phyloP scores from a whole-genome alignment of 2,329 filamentous ascomycete genomes.

The Pyricularia grisea region DNA sequence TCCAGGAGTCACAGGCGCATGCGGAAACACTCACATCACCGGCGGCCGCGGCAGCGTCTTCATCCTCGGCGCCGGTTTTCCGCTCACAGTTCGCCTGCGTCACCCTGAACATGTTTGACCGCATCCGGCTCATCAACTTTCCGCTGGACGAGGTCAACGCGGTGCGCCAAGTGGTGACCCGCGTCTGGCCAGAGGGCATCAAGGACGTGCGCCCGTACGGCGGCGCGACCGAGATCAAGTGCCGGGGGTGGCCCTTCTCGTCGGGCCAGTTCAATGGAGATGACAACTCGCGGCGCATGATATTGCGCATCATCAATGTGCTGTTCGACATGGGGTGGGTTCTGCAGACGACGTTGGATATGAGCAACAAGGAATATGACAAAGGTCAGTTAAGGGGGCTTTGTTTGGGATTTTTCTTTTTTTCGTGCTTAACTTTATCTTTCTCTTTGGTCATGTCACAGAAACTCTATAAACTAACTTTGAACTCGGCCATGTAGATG shows the following conservation, averaged over 20 bases:
- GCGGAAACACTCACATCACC: too few species aligned
- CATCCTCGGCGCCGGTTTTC: constrained; percentile 45
- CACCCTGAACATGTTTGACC: constrained; percentile 19
- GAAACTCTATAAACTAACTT: neutral
- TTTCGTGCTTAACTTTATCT: neutral
- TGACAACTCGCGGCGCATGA: constrained; percentile 19
- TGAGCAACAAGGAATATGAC: constrained; percentile 20
- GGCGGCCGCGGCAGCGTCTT: neutral
- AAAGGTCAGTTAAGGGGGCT: constrained; percentile 11
- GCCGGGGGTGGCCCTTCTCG: constrained; percentile 25
- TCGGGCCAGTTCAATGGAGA: constrained; percentile 13
- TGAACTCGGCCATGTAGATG: constrained; percentile 12
- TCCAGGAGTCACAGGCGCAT: neutral
- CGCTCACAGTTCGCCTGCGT: constrained; percentile 19
- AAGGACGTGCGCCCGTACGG: constrained; percentile 20
- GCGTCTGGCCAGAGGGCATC: constrained; percentile 20
- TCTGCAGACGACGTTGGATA: constrained; percentile 23
- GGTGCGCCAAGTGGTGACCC: constrained; percentile 16
- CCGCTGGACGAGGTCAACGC: constrained; percentile 15
- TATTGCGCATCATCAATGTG: constrained; percentile 20
- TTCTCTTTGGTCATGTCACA: too few species aligned
- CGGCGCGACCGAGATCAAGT: constrained; percentile 24
- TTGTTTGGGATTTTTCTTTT: neutral
- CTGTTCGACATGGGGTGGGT: constrained; percentile 27
- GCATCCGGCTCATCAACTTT: constrained; percentile 26